Percentiles rank a stretch among this genome's conserved stretches.
Evolutionary conservation across 768 basidiomycete genomes (phyloP).

Genomic region (Gymnopilus junonius): DNA sequence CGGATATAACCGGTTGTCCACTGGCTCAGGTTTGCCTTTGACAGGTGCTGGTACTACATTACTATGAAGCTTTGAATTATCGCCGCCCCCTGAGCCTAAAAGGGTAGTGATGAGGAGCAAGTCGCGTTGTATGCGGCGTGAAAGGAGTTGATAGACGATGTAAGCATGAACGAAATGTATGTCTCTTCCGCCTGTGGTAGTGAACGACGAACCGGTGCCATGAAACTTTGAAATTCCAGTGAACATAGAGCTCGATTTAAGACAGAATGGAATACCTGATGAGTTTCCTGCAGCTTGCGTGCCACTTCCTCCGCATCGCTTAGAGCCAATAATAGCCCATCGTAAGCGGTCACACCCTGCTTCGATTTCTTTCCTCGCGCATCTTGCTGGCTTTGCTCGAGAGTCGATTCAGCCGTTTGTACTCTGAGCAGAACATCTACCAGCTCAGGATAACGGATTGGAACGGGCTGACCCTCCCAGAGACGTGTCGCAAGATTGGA

Average conservation of each 20-base stretch:
- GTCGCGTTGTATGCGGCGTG: conserved; percentile 88
- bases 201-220: conserved; percentile 41
- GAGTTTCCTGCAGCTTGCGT: conserved; percentile 79
- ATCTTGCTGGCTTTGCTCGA: conserved; percentile 44
- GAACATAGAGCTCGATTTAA: neutral
- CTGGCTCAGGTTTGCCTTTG: conserved; percentile 40
- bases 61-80: conserved; percentile 23
- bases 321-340: conserved; percentile 79
- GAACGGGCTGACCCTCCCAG: conserved; percentile 86
- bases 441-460: conserved; percentile 88
- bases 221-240: conserved; percentile 13
- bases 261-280: conserved; percentile 59
- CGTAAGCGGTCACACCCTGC: conserved; percentile 84
- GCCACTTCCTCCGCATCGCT: conserved; percentile 91
- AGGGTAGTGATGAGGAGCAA: conserved; percentile 75
- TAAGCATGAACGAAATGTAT: conserved; percentile 87
- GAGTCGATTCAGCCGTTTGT: conserved; percentile 71
- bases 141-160: conserved; percentile 85
- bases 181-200: conserved; percentile 63
- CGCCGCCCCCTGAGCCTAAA: conserved; percentile 46
- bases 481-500: conserved; percentile 61
- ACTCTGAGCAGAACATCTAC: conserved; percentile 86
- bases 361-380: conserved; percentile 51
- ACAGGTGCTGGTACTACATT: conserved; percentile 34
- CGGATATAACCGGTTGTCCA: conserved; percentile 78